Evolutionary conservation across 2,329 filamentous ascomycete genomes (phyloP), one percentile per base, ranked within the genome.

Genomic region (Hymenoscyphus fructigenus): DNA sequence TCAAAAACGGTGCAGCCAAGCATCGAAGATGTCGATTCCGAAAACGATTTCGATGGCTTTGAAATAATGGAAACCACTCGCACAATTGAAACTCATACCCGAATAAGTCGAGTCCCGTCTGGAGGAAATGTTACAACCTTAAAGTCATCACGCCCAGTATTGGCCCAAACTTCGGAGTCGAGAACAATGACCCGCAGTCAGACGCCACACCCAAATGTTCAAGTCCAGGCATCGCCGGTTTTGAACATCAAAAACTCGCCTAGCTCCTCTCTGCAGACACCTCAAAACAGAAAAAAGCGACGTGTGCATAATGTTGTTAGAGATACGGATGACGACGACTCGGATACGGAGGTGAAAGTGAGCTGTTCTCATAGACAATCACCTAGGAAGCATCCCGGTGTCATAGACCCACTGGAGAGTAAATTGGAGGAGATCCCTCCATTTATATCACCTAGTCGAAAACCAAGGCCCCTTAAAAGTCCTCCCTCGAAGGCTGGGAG

Each of bases 251-350:
- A 55, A 14, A 65, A 67, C 34, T 60, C 62, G 20, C 61, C 65
- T 23, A 20, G 20, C 6, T 63, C 59, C 23, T 44, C 57, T 38
- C 59, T 57, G 3, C 62, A 61, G 50, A 66, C 69, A 14, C 67
- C 72, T 10, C 57, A 63, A 36, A 71, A 66, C 57, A 53, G 17
- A 23, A 62, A 59, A 14, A 69, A 67, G 41, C 64, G 38, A 12
- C 60, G 47, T 20, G 36, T 61, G 32, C 59, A 67, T 6, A 62
- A 61, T 14, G 65, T 69, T 17, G 71, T 76, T 47, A 63, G 70
- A 60, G 74, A 76, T 66, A 75, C 75, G 9, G 74, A 76, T 34
- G 74, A 74, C 34, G 74, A 76, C 12, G 71, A 73, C 5, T 70
- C 68, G 4, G 66, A 70, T 26, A 59, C 66, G 6, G 69, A 71